Percentiles rank a stretch among this genome's conserved stretches.
Evolutionary conservation across 2,329 filamentous ascomycete genomes (phyloP).

Genomic region (Trichoderma pleuroti): DNA sequence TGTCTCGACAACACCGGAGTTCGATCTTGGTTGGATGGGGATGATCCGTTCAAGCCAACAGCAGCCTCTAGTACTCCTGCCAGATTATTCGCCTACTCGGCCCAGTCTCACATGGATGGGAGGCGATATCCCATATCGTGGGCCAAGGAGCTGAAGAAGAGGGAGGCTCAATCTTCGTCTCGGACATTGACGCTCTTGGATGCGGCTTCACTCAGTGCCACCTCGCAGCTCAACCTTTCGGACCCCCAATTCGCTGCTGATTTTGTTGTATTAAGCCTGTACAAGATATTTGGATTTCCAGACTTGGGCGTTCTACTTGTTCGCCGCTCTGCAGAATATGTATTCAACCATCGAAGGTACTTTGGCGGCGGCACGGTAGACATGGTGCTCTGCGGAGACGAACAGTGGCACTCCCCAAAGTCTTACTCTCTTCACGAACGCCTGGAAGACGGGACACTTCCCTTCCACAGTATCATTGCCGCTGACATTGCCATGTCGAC

Average conservation of each 20-base stretch:
- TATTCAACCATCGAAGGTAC: conserved; percentile 68
- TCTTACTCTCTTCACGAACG: conserved; percentile 68
- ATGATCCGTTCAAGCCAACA: conserved; percentile 30
- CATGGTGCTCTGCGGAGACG: conserved; percentile 73
- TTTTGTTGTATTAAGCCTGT: conserved; percentile 83
- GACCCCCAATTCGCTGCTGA: conserved; percentile 64
- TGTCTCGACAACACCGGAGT: conserved; percentile 68
- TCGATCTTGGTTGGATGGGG: conserved; percentile 57
- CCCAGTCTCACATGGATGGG: conserved; percentile 91
- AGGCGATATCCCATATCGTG: conserved; percentile 69
- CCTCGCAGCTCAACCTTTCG: conserved; percentile 69
- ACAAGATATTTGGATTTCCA: conserved; percentile 98
- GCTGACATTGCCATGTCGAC: conserved; percentile 69
- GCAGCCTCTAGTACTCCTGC: conserved; percentile 24
- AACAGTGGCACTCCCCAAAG: conserved; percentile 81
- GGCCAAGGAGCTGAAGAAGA: conserved; percentile 48
- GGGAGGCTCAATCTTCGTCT: conserved; percentile 20
- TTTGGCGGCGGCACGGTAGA: conserved; percentile 96
- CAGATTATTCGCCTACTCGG: conserved; percentile 73
- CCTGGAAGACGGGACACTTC: conserved; percentile 87
- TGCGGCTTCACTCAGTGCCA: conserved; percentile 76
- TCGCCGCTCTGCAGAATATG: conserved; percentile 61
- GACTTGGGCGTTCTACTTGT: conserved; percentile 85
- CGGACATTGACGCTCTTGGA: conserved; percentile 70
- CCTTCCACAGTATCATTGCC: conserved; percentile 86